Conservation (phyloP, 179 eudicot species). For the Silene coronaria region DNA sequence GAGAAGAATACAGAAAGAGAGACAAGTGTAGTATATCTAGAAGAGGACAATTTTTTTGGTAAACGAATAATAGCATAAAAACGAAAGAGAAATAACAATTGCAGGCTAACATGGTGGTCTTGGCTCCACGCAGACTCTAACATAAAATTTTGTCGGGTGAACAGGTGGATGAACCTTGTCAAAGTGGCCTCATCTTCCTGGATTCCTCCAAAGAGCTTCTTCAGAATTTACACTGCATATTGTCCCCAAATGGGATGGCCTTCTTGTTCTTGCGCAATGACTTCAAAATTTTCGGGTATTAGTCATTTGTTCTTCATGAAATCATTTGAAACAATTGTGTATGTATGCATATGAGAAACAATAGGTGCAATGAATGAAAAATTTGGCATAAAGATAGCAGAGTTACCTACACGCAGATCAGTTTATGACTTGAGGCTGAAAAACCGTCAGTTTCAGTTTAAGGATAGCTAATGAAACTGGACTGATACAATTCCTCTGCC, state of each 20-base stretch:
- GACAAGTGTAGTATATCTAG: no score
- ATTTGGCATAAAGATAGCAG: constrained; percentile 9
- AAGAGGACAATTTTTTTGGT: no score
- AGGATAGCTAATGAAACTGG: constrained; percentile 98
- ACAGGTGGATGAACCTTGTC: constrained; percentile 99
- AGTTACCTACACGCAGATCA: constrained; percentile 62
- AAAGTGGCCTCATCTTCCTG: constrained; percentile 83
- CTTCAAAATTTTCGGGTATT: constrained; percentile 27
- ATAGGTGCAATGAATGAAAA: not conserved
- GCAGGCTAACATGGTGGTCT: constrained; percentile 70
- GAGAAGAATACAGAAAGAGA: no score
- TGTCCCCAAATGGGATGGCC: constrained; percentile 82
- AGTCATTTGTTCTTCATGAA: constrained; percentile 7
- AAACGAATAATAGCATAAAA: no score
- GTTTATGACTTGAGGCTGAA: constrained; percentile 51
- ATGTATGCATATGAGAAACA: not conserved
- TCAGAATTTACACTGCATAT: constrained; percentile 82
- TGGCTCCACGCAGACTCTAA: constrained; percentile 91
- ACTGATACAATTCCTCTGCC: constrained; percentile 93
- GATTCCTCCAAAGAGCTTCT: constrained; percentile 82
- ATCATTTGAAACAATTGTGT: not conserved
- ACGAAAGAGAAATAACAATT: not conserved
- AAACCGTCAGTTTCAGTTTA: constrained; percentile 93
- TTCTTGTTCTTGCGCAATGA: constrained; percentile 86
- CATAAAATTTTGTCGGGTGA: constrained; percentile 93